A percentile compares a stretch with the other conserved stretches of the same genome.
These are phyloP conservation scores for Cercospora zeae-maydis DNA, from an alignment of 2,329 filamentous ascomycete species.

Conservation along the genomic window DNA sequence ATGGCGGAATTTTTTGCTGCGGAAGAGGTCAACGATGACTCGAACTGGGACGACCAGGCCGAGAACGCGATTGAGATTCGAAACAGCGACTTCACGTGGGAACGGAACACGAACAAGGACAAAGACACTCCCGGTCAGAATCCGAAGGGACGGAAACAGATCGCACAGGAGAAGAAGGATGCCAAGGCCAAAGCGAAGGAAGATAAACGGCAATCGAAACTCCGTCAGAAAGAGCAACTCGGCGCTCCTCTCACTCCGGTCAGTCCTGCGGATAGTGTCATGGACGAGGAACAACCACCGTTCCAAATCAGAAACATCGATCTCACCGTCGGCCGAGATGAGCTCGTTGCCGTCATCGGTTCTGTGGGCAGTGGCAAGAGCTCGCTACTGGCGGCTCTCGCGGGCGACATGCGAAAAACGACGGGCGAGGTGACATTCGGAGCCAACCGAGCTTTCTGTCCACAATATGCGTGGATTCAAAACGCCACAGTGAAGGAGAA, in stretches of 20 bases:
- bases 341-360: slow-evolving; percentile 81
- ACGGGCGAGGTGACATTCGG: slow-evolving; percentile 70
- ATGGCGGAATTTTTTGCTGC: slow-evolving; percentile 84
- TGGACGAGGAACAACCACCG: slow-evolving; percentile 58
- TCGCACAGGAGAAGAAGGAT: slow-evolving; percentile 44
- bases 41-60: slow-evolving; percentile 53
- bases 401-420: slow-evolving; percentile 89
- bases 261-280: slow-evolving; percentile 38
- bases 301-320: slow-evolving; percentile 70
- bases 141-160: slow-evolving; percentile 35
- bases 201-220: slow-evolving; percentile 37
- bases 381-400: slow-evolving; percentile 81
- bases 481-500: slow-evolving; percentile 85
- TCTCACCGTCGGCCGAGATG: slow-evolving; percentile 66
- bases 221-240: slow-evolving; percentile 28
- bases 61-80: slow-evolving; percentile 63
- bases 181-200: slow-evolving; percentile 43
- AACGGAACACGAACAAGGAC: slow-evolving; percentile 56
- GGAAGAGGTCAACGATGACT: slow-evolving; percentile 77
- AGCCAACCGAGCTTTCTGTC: slow-evolving; percentile 82
- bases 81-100: slow-evolving; percentile 82
- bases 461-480: slow-evolving; percentile 97
- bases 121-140: slow-evolving; percentile 35
- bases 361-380: slow-evolving; percentile 88
- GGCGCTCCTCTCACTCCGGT: slow-evolving; percentile 20